Evolutionary conservation across 1,284 basidiomycete species (phyloP).

Genomic region (Sanghuangporus weigelae): DNA sequence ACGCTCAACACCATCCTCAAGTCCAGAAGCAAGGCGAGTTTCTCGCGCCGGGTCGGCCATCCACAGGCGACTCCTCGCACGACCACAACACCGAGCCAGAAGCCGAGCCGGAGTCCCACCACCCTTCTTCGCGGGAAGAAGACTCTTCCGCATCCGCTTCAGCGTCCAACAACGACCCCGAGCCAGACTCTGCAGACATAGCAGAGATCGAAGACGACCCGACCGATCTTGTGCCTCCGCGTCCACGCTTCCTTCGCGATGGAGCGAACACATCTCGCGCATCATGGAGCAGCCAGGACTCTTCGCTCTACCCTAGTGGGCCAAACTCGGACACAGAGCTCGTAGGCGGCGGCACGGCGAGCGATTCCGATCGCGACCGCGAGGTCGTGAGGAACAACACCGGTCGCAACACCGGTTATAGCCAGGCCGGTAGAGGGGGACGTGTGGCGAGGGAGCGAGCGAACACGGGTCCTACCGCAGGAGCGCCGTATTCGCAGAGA

Average conservation of each 20-base stretch:
- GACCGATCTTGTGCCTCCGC: conserved; percentile 3
- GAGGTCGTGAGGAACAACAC: not conserved
- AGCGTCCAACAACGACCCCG: not conserved
- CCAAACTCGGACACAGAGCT: conserved; percentile 1
- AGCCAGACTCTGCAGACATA: not conserved
- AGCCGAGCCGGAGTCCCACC: not conserved
- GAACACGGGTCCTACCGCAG: not conserved
- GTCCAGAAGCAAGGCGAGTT: not conserved
- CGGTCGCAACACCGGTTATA: not conserved
- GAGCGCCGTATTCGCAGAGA: not conserved
- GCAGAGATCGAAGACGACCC: not conserved
- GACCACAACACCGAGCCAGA: not conserved
- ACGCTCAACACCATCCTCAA: not conserved
- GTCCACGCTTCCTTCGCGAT: conserved; percentile 10
- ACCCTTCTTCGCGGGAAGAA: not conserved
- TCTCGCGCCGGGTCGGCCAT: not conserved
- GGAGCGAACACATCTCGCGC: not conserved
- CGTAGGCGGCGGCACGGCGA: not conserved
- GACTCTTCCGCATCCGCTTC: not conserved
- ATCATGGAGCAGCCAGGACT: conserved; percentile 12
- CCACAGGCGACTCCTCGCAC: not conserved
- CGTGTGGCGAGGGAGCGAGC: not conserved
- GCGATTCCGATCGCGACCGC: not conserved
- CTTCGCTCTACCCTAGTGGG: not conserved
- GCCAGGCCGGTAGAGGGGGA: not conserved